Conservation (phyloP, 2,329 filamentous ascomycete species). For the Sporothrix humicola region DNA sequence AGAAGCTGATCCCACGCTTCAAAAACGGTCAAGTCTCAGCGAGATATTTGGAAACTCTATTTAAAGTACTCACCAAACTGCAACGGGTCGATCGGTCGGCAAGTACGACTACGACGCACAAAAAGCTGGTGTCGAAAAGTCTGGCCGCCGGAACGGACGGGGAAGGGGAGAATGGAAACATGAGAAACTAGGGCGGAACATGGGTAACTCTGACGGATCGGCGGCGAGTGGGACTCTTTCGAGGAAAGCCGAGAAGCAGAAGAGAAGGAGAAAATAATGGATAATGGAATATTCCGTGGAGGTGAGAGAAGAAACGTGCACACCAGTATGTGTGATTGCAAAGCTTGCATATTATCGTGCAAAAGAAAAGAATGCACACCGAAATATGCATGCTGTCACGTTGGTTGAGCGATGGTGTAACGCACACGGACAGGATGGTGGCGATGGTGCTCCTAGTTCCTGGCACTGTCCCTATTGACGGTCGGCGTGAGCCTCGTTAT, state of each 20-base stretch:
- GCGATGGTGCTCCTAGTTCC: background rate
- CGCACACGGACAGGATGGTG: background rate
- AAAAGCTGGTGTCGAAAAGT: background rate
- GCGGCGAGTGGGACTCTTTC: background rate
- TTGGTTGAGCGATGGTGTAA: background rate
- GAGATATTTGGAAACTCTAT: slow-evolving; percentile 16
- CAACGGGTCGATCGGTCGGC: background rate
- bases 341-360: background rate
- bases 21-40: background rate
- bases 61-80: background rate
- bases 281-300: background rate
- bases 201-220: slow-evolving; percentile 8
- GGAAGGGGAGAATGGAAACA: slow-evolving; percentile 17
- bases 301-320: background rate
- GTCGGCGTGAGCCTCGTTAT: background rate
- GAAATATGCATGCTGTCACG: slow-evolving; percentile 19
- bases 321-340: no score
- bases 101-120: background rate
- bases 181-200: background rate
- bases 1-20: background rate
- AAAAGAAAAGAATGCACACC: background rate
- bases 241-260: background rate
- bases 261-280: background rate
- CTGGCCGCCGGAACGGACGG: slow-evolving; percentile 17
- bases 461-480: background rate